Conservation (phyloP, 2,329 filamentous ascomycete species). For the Aspergillus calidoustus region DNA sequence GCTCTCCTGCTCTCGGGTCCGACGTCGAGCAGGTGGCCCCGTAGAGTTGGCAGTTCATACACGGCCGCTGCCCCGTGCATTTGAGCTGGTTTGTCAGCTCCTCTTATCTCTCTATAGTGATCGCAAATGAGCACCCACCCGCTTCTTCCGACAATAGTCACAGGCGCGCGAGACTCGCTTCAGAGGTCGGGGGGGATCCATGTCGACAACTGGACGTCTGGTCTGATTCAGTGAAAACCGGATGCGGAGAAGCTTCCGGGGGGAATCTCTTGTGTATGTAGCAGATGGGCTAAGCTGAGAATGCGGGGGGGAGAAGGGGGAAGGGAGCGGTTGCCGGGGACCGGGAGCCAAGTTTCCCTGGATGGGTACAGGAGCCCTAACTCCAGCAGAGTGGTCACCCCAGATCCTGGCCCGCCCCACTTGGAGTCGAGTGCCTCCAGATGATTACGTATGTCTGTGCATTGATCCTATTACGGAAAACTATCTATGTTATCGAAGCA, state of each 20-base stretch:
- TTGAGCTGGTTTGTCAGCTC: not conserved
- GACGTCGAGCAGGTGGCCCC: slow-evolving; percentile 7
- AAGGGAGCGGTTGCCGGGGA: not conserved
- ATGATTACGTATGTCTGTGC: not conserved
- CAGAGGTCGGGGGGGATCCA: not conserved
- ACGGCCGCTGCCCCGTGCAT: slow-evolving; percentile 9
- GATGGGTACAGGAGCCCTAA: not conserved
- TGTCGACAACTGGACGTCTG: not conserved
- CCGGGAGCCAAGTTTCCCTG: not conserved
- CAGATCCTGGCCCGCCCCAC: not conserved
- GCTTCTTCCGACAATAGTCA: slow-evolving; percentile 10
- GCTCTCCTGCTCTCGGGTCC: not conserved
- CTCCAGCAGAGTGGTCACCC: not conserved
- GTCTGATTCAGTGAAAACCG: not conserved
- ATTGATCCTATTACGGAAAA: not conserved
- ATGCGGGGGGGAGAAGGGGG: not conserved
- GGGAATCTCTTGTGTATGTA: not conserved
- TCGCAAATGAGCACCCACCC: not conserved
- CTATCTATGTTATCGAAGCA: not conserved
- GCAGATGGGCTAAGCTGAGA: not conserved
- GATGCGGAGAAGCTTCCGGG: not conserved
- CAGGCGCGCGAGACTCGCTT: slow-evolving; percentile 10
- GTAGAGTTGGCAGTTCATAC: slow-evolving; percentile 14
- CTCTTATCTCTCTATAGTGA: not conserved
- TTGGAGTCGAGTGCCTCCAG: not conserved